Percentiles rank a stretch among this genome's conserved stretches.
phyloP scores from a whole-genome alignment of 208 protist species.

The Herpetomonas muscarum region DNA sequence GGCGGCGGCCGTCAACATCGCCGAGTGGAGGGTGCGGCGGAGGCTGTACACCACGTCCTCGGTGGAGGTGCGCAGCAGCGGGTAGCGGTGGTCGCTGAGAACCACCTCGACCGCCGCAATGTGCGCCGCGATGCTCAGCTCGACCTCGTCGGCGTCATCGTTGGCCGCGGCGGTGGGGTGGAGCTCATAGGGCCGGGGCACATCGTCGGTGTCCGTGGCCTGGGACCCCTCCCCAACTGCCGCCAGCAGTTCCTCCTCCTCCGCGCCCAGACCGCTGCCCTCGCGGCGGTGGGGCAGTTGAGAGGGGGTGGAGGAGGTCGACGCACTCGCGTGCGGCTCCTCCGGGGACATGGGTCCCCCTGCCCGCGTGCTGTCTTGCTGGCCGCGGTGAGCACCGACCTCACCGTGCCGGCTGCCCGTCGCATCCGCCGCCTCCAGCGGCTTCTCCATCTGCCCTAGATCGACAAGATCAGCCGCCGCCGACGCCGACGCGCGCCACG shows the following conservation, averaged over 20 bases:
- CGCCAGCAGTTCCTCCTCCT: neutral
- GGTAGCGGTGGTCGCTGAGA: conserved; percentile 62
- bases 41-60: conserved; percentile 35
- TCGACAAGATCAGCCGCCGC: neutral
- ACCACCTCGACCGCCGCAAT: conserved; percentile 42
- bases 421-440: too few relatives aligned
- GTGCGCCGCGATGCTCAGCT: conserved; percentile 21
- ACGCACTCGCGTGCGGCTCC: too few relatives aligned
- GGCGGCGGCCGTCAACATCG: conserved; percentile 19
- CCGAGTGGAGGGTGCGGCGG: conserved; percentile 10
- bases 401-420: too few relatives aligned
- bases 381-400: too few relatives aligned
- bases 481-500: conserved; percentile 20
- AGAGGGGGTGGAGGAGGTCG: too few relatives aligned
- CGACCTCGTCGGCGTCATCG: neutral
- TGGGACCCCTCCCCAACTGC: too few relatives aligned
- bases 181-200: too few relatives aligned
- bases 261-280: too few relatives aligned
- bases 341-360: too few relatives aligned
- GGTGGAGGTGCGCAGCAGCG: conserved; percentile 38
- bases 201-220: too few relatives aligned
- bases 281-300: too few relatives aligned
- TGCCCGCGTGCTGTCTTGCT: too few relatives aligned
- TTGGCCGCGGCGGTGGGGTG: neutral
- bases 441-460: conserved; percentile 2